Conservation (phyloP, 176 grass and related monocot genomes). For the Hordeum vulgare region MorexV3_pseudomolecules_assembly NC_058518.1:378981877-378982376, state of each 20-base stretch:
- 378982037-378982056: slow-evolving; percentile 50
- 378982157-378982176: background rate
- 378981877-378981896: background rate
- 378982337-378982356: slow-evolving; percentile 59
- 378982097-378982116: slow-evolving; percentile 35
- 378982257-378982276: slow-evolving; percentile 84
- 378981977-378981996: background rate
- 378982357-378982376: slow-evolving; percentile 57
- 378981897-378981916: background rate
- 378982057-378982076: slow-evolving; percentile 44
- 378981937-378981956: background rate
- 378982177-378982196: background rate
- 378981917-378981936: background rate
- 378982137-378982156: background rate
- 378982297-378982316: slow-evolving; percentile 76
- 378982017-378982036: background rate
- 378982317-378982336: slow-evolving; percentile 93
- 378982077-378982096: slow-evolving; percentile 39
- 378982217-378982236: slow-evolving; percentile 84
- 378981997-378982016: background rate
- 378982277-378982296: slow-evolving; percentile 83
- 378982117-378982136: slow-evolving; percentile 4
- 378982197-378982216: slow-evolving; percentile 1
- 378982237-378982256: slow-evolving; percentile 59
- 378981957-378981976: background rate